Evolutionary conservation across 2,329 filamentous ascomycete genomes (phyloP).

Genomic region (Scopulariopsis brevicaulis): DNA sequence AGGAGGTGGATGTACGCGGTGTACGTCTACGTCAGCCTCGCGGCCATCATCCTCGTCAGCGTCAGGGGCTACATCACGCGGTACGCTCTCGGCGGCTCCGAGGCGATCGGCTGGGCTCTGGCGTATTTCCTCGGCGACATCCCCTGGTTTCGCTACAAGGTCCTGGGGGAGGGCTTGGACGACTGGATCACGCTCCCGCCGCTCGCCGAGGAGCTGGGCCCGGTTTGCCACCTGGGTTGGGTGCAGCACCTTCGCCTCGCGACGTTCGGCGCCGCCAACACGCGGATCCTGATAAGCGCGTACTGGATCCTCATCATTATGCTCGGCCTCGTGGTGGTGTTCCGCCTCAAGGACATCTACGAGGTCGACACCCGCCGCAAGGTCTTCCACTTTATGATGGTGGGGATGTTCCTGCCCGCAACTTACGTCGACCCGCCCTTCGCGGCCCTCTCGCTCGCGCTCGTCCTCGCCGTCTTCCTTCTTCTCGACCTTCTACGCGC

Average conservation of each 20-base stretch:
- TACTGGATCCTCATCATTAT: constrained; percentile 66
- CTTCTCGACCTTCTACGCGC: constrained; percentile 83
- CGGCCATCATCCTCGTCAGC: constrained; percentile 55
- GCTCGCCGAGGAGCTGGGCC: constrained; percentile 16
- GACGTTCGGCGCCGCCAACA: constrained; percentile 65
- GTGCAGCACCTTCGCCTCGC: constrained; percentile 53
- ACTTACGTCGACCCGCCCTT: constrained; percentile 81
- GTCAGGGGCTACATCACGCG: constrained; percentile 59
- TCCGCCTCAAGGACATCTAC: constrained; percentile 62
- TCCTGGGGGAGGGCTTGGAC: constrained; percentile 57
- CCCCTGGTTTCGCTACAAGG: constrained; percentile 57
- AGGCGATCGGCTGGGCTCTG: constrained; percentile 87
- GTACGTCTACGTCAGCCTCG: constrained; percentile 62
- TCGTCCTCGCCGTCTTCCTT: constrained; percentile 76
- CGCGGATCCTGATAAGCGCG: constrained; percentile 60
- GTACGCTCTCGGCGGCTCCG: constrained; percentile 57
- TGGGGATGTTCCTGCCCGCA: constrained; percentile 83
- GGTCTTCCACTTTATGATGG: constrained; percentile 98
- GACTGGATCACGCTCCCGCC: constrained; percentile 65
- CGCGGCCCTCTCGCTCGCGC: constrained; percentile 63
- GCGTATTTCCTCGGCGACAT: constrained; percentile 81
- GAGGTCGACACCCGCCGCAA: constrained; percentile 95
- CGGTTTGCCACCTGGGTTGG: constrained; percentile 42
- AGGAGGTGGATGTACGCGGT: constrained; percentile 77
- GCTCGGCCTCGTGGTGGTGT: constrained; percentile 62